Percentiles rank a stretch among this genome's conserved stretches.
Conservation (phyloP, 805 yeast genomes). For the Kodamaea restingae region DNA sequence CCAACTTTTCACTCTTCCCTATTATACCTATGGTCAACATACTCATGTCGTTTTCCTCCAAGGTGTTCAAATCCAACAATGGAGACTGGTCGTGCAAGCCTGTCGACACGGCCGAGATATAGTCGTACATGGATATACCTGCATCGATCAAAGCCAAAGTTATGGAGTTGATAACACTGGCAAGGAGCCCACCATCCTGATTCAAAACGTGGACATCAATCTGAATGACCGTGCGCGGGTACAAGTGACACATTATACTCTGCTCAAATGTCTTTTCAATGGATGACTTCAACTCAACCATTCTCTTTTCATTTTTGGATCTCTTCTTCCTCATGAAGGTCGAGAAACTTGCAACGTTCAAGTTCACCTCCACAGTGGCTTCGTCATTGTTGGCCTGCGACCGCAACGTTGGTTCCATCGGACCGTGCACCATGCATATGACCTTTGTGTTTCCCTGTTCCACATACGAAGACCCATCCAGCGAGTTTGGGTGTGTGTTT, state of each 20-base stretch:
- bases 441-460: constrained; percentile 92
- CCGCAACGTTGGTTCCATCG: constrained; percentile 70
- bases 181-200: constrained; percentile 85
- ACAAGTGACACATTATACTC: constrained; percentile 66
- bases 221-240: constrained; percentile 80
- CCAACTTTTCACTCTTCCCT: constrained; percentile 76
- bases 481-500: constrained; percentile 81
- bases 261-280: constrained; percentile 69
- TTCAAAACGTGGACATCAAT: constrained; percentile 73
- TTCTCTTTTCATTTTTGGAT: constrained; percentile 63
- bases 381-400: constrained; percentile 47
- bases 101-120: constrained; percentile 73
- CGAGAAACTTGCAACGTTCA: constrained; percentile 78
- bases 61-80: constrained; percentile 71
- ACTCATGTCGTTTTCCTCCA: constrained; percentile 84
- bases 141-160: constrained; percentile 92
- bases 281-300: constrained; percentile 62
- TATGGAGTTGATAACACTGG: constrained; percentile 77
- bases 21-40: constrained; percentile 77
- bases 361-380: constrained; percentile 58
- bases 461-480: constrained; percentile 90
- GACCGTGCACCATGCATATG: constrained; percentile 82
- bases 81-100: constrained; percentile 77
- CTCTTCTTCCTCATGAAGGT: constrained; percentile 71
- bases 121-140: constrained; percentile 91